These are phyloP conservation scores for Colletotrichum higginsianum DNA, from an alignment of 2,329 filamentous ascomycete genomes.

Conservation along the genomic window DNA sequence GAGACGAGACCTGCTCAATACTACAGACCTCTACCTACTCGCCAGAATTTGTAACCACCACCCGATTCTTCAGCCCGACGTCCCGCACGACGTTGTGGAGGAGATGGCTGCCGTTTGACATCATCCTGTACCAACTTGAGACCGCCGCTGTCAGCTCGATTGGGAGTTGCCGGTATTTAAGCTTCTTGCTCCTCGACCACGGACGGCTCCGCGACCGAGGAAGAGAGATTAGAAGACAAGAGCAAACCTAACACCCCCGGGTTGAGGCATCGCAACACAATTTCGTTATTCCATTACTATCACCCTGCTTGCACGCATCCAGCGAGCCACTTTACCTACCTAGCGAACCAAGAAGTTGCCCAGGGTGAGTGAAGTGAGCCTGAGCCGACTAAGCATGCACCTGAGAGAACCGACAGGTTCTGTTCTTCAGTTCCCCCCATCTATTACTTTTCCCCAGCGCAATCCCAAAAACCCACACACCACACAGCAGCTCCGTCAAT, in stretches of 20 bases:
- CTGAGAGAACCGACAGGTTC: conserved; percentile 27
- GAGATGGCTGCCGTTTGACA: conserved; percentile 42
- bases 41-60: conserved; percentile 41
- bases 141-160: conserved; percentile 34
- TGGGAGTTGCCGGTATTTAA: conserved; percentile 35
- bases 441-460: conserved; percentile 38
- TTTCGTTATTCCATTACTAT: neutral
- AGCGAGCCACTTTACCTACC: neutral
- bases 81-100: conserved; percentile 42
- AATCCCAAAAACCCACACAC: conserved; percentile 39
- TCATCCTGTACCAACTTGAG: conserved; percentile 38
- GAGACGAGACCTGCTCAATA: conserved; percentile 40
- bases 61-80: conserved; percentile 42
- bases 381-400: neutral
- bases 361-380: conserved; percentile 33
- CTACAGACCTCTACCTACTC: conserved; percentile 3
- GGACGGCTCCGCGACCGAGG: conserved; percentile 25
- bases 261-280: conserved; percentile 9
- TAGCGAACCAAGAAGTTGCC: conserved; percentile 22
- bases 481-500: conserved; percentile 34
- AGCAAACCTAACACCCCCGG: neutral
- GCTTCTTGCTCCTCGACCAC: conserved; percentile 32
- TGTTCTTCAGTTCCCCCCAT: conserved; percentile 39
- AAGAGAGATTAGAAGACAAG: conserved; percentile 11
- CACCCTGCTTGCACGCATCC: conserved; percentile 2